Base-by-base conservation (phyloP, 306 rosid genomes). In the Acacia melanoxylon region DNA sequence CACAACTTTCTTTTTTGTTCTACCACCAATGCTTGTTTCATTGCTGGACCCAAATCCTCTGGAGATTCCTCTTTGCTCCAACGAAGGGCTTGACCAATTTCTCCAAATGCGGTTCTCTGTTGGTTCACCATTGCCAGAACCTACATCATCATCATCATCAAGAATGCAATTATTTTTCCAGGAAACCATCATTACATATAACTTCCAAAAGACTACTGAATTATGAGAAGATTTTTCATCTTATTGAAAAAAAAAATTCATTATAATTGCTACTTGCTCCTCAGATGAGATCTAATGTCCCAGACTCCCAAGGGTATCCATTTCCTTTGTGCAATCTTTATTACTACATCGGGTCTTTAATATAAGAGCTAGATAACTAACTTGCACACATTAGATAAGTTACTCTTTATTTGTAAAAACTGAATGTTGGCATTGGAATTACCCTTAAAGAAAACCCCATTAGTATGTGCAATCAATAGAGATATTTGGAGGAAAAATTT, bases 1-100 rank as follows among this genome's bases (percentile, higher is more conserved):
- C 71, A 92, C 89, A 9, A 93, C 89, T 56, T 87, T 91, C 86
- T 86, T 92, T 48, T 86, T 92, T 48, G 89, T 74, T 82, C 86
- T 86, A 66, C 89, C 89, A 27, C 79, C 74, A 22, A 52, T 61
- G 33, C 83, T 85, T 22, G 75, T 33, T 33, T 74, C 89, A 65
- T 72, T 68, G 11, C 78, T 83, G 61, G 80, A 17, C 85, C 81
- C 78, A 29, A 29, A 80, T 56, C 90, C 86, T 80, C 81, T 42
- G 3, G 72, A 62, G 20, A 76, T 85, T 67, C 83, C 68, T 24
- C 45, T 45, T 10, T 66, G 81, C 76, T 77, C 85, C 20, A 69
- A 49, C 24, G 72, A 86, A 65, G 89, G 90, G 49, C 76, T 78
- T 41, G 80, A 33, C 83, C 86, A 27, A 52, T 73, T 63, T 27